Percentiles rank a stretch among this genome's conserved stretches.
These are phyloP conservation scores for Prillingera fragicola DNA, from an alignment of 1,284 basidiomycete species.

Conservation along the genomic window DNA sequence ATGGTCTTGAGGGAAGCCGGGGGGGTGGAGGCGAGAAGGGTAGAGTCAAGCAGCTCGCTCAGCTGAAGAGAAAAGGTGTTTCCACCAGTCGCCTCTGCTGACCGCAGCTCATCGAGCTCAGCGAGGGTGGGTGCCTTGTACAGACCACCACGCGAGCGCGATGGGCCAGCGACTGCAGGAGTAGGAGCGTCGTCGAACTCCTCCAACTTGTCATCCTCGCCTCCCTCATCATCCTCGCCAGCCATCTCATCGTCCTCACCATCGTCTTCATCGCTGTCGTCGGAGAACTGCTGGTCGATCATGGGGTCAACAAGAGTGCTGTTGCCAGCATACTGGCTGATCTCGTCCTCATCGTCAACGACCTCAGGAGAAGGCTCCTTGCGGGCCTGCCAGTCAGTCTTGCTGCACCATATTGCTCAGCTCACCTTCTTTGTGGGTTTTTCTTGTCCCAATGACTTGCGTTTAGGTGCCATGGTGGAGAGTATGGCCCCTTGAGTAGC, in stretches of 20 bases:
- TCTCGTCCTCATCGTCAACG: constrained; percentile 21
- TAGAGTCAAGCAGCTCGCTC: constrained; percentile 68
- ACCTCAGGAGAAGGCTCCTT: constrained; percentile 4
- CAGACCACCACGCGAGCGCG: constrained; percentile 32
- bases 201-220: constrained; percentile 36
- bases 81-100: constrained; percentile 30
- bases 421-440: constrained; percentile 13
- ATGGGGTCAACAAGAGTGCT: constrained; percentile 19
- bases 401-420: neutral
- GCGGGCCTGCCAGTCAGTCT: constrained; percentile 7
- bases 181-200: constrained; percentile 25
- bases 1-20: constrained; percentile 58
- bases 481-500: neutral
- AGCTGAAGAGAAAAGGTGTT: constrained; percentile 54
- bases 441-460: constrained; percentile 9
- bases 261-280: constrained; percentile 19
- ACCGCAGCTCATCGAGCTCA: constrained; percentile 58
- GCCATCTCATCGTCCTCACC: constrained; percentile 17
- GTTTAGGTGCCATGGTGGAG: constrained; percentile 14
- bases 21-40: constrained; percentile 55
- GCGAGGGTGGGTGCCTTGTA: constrained; percentile 53
- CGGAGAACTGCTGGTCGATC: constrained; percentile 18
- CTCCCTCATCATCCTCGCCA: constrained; percentile 20
- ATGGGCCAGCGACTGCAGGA: constrained; percentile 25
- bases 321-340: constrained; percentile 10